phyloP scores from a whole-genome alignment of 129 eudicot genomes.

The Mikania micrantha region DNA sequence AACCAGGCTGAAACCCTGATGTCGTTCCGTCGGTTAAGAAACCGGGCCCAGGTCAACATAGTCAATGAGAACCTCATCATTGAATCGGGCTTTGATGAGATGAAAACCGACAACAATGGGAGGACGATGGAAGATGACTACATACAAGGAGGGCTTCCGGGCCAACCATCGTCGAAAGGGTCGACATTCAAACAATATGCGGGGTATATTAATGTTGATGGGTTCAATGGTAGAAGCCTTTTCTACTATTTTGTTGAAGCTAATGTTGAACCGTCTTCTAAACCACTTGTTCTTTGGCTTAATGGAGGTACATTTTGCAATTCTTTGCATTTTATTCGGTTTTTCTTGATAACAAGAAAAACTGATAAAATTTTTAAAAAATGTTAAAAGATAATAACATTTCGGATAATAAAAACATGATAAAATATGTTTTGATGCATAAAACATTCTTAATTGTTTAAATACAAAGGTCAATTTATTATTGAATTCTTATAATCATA shows the following conservation, averaged over 20 bases:
- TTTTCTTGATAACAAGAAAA: not conserved
- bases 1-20: constrained; percentile 37
- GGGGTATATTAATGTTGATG: constrained; percentile 51
- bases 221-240: constrained; percentile 48
- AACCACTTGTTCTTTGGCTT: constrained; percentile 61
- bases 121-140: constrained; percentile 53
- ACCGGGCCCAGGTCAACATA: constrained; percentile 8
- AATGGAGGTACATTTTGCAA: constrained; percentile 45
- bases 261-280: constrained; percentile 34
- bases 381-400: not conserved
- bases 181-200: constrained; percentile 42
- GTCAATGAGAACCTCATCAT: constrained; percentile 1
- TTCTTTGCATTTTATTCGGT: not conserved
- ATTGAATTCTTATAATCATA: not conserved
- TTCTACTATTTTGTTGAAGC: constrained; percentile 58
- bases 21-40: constrained; percentile 35
- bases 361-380: not conserved
- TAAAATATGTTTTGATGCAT: not conserved
- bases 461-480: not conserved
- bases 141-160: constrained; percentile 47
- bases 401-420: too few relatives aligned
- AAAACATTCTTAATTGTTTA: not conserved
- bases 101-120: constrained; percentile 6
- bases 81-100: constrained; percentile 8
- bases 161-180: constrained; percentile 38